Percentiles rank a stretch among this genome's conserved stretches.
Evolutionary conservation across 1,139 yeast genomes (phyloP).

Genomic region (Pichia terricola): DNA sequence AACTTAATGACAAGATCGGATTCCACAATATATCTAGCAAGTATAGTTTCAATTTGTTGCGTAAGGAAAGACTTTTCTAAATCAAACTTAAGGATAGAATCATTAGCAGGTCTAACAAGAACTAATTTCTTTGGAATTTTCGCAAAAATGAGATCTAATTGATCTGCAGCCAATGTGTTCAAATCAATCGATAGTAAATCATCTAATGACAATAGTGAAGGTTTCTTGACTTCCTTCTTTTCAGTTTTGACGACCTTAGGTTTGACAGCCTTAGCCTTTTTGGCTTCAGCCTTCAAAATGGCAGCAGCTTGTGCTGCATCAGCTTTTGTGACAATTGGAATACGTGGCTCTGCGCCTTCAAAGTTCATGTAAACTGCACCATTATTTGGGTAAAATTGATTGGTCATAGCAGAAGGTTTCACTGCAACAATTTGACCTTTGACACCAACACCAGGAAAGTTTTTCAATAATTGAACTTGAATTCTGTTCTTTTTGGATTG

Average conservation of each 20-base stretch:
- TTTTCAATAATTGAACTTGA: conserved; percentile 62
- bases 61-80: conserved; percentile 7
- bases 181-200: conserved; percentile 20
- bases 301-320: conserved; percentile 10
- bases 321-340: conserved; percentile 44
- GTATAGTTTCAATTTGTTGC: conserved; percentile 9
- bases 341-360: conserved; percentile 42
- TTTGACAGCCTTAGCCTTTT: conserved; percentile 7
- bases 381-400: conserved; percentile 56
- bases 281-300: conserved; percentile 12
- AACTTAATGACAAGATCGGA: conserved; percentile 12
- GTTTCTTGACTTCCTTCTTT: conserved; percentile 1
- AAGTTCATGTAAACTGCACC: conserved; percentile 43
- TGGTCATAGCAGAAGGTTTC: conserved; percentile 78
- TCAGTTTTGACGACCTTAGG: conserved; percentile 9
- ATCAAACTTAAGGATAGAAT: conserved; percentile 12
- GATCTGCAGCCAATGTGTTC: conserved; percentile 13
- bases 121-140: conserved; percentile 20
- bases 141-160: conserved; percentile 13
- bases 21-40: conserved; percentile 13
- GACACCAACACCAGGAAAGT: conserved; percentile 51
- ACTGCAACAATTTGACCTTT: conserved; percentile 68
- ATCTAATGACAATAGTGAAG: conserved; percentile 17
- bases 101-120: conserved; percentile 16
- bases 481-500: conserved; percentile 35